Base-by-base conservation (phyloP, 2,329 filamentous ascomycete species). In the Arachnomyces sp. region DNA sequence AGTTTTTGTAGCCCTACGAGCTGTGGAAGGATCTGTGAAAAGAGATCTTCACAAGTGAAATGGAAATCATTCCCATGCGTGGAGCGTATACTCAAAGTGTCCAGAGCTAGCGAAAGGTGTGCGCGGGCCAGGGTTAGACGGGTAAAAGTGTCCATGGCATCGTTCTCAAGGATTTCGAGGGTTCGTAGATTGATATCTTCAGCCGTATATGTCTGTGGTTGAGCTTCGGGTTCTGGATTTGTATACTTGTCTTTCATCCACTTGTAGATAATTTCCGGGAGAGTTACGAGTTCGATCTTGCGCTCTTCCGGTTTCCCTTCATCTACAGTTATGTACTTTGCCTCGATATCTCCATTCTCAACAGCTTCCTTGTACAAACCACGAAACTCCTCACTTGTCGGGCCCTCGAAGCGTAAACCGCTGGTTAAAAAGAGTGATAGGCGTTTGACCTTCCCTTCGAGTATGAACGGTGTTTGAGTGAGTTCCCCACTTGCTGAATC, bases 131-230 rank as follows among this genome's bases (percentile, higher is more conserved):
- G 7, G 2, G 34, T 18, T 46, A 57, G 51, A 4, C 51, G 49
- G 38, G 28, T 39, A 38, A 56, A 47, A 0, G 51, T 45, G 25
- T 54, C 51, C 1, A 54, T 45, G 1, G 52, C 49, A 15, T 56
- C 53, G 28, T 55, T 54, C 28, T 55, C 50, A n/a, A 49, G 38
- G 17, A 57, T 57, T 16, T 57, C 54, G 11, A 57, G 28, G 3
- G 38, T 52, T 5, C 33, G 18, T n/a, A 55, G 18, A 15, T 46
- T 45, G 30, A 43, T 34, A 4, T 42, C 13, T 17, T 43, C 16
- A 13, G n/a, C 3, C 5, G 5, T 4, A 25, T 4, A 5, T 14
- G n/a, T 28, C 28, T 14, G 13, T 20, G 12, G 15, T 9, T 13
- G 17, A 25, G n/a, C 7, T 11, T 18, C 17, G 17, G 4, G 14